These are phyloP conservation scores for Globisporangium takayamanum DNA, from an alignment of 352 stramenopile genomes.

Conservation along the genomic window DNA sequence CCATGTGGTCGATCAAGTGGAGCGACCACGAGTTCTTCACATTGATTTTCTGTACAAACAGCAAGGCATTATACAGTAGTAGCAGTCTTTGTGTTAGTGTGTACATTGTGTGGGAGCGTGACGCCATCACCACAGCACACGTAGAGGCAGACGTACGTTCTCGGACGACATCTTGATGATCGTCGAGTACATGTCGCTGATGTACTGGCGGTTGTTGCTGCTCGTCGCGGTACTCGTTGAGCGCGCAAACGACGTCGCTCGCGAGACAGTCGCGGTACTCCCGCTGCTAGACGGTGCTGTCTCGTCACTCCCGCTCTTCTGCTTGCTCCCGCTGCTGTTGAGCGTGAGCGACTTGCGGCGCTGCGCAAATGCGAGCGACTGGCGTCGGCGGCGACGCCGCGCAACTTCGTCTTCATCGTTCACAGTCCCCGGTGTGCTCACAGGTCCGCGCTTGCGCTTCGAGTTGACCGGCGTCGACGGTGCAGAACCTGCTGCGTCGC, in stretches of 20 bases:
- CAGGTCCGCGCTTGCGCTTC: constrained; percentile 37
- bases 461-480: constrained; percentile 9
- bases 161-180: constrained; percentile 92
- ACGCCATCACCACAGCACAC: not conserved
- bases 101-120: not conserved
- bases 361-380: constrained; percentile 69
- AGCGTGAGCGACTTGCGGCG: constrained; percentile 63
- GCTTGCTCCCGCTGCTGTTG: constrained; percentile 20
- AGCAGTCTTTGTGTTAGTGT: not conserved
- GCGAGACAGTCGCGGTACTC: not conserved
- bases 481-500: constrained; percentile 1
- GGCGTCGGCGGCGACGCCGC: constrained; percentile 43
- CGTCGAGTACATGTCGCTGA: constrained; percentile 89
- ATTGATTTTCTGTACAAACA: constrained; percentile 91
- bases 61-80: not conserved
- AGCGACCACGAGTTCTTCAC: constrained; percentile 96
- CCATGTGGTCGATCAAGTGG: constrained; percentile 97
- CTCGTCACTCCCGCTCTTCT: constrained; percentile 10
- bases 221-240: constrained; percentile 4
- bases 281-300: not conserved
- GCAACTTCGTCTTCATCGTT: constrained; percentile 68
- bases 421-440: constrained; percentile 21
- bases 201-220: constrained; percentile 63
- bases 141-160: constrained; percentile 44
- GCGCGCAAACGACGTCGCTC: constrained; percentile 7